Conservation (phyloP, 805 yeast genomes). For the Spathaspora sp. region DNA sequence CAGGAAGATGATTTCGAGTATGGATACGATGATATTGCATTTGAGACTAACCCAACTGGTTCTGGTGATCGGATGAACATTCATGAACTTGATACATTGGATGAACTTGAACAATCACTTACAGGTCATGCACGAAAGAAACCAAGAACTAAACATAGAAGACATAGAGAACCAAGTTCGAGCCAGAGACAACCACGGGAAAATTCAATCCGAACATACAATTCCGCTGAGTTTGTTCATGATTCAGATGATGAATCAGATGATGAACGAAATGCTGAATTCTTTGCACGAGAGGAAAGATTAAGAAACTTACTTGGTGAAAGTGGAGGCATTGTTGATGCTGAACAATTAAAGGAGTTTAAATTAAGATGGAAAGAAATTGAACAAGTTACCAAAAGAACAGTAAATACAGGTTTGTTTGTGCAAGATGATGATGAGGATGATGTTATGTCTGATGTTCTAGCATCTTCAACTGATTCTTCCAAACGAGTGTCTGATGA, state of each 20-base stretch:
- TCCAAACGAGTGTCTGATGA: neutral
- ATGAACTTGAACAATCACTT: slow-evolving; percentile 29
- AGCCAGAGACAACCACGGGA: slow-evolving; percentile 3
- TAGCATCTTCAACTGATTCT: neutral
- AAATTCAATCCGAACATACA: slow-evolving; percentile 7
- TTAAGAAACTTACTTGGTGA: slow-evolving; percentile 37
- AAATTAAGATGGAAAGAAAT: slow-evolving; percentile 26
- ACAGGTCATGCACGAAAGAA: slow-evolving; percentile 24
- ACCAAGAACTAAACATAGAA: neutral
- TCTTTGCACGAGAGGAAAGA: slow-evolving; percentile 54
- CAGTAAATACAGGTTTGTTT: slow-evolving; percentile 14
- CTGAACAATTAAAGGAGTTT: slow-evolving; percentile 29
- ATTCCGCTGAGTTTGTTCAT: slow-evolving; percentile 52
- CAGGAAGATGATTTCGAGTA: slow-evolving; percentile 29
- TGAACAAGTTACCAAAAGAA: slow-evolving; percentile 11
- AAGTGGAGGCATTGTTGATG: slow-evolving; percentile 37
- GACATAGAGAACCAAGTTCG: too few species aligned
- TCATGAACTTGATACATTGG: slow-evolving; percentile 20
- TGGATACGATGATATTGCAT: slow-evolving; percentile 25
- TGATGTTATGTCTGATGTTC: neutral
- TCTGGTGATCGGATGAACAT: neutral
- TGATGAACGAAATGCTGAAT: slow-evolving; percentile 47
- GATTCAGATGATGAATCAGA: slow-evolving; percentile 67
- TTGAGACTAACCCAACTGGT: slow-evolving; percentile 16
- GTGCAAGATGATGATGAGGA: slow-evolving; percentile 14